Evolutionary conservation across 2,329 filamentous ascomycete genomes (phyloP), one percentile per base, ranked within the genome.

Genomic region (Parastagonospora avenae): DNA sequence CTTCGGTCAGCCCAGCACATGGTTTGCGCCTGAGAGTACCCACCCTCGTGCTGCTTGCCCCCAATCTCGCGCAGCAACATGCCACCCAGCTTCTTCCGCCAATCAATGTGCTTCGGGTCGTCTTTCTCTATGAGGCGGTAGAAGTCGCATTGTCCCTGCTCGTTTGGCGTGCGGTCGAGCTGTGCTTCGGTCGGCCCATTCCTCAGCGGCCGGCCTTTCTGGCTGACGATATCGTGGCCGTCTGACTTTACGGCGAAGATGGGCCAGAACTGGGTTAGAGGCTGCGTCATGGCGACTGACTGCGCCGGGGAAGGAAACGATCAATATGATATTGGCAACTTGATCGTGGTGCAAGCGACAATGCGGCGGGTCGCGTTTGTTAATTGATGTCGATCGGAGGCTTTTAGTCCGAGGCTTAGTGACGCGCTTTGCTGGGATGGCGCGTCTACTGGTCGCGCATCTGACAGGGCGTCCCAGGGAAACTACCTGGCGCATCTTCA

Each of bases 41-140:
- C 41, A 72, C 66, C 66, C 50, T 72, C 68, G 45, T 72, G 58
- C 48, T 63, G 59, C 48, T 68, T 66, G 43, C 71, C 58, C 41
- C 74, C 77, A 37, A 84, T 62, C 59, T 82, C 77, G 57, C 79
- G 72, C 62, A 81, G 74, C 27, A 84, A 71, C 81, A 85, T 84
- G n/a, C 80, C 80, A 16, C 80, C 82, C 50, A 85, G 72, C 70
- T 85, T 85, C 54, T 82, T 74, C 48, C 82, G 74, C 82, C 82
- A 85, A 57, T 85, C 82, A 6, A 81, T 61, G 57, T 81, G 78
- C 62, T 84, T 84, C 4, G 75, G 66, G 55, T 84, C 80, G 39
- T 82, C 77, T 8, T 72, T 66, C 9, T 74, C 73, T 6, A 84
- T 74, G 54, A 77, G 71, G 49, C 79, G 77, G 70, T 84, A 85